Evolutionary conservation across 2,329 filamentous ascomycete species (phyloP), one percentile per base, ranked within the genome.

Genomic region (Amphichorda felina): DNA sequence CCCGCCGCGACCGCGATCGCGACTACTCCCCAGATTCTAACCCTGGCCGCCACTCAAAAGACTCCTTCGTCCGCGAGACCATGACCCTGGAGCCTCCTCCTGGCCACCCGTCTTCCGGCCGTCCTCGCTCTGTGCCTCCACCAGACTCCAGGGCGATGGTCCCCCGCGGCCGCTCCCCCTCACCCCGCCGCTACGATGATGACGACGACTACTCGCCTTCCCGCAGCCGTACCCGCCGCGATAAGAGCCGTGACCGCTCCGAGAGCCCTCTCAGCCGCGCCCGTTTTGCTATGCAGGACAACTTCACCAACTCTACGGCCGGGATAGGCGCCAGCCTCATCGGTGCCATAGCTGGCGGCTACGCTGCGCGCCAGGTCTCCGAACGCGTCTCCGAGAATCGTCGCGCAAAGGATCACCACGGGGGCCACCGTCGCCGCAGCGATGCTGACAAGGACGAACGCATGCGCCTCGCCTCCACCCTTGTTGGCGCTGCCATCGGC

Each of bases 401-500:
- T 39, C 46, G 50, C 43, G 16, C 33, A 7, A 8, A 14, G 22
- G 31, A 21, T 10, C 15, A 18, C 4, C 28, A 21, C 8, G 33
- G 42, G 30, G 47, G 39, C 19, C 32, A 36, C n/a, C 41, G 39
- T 9, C 40, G 49, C 22, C 50, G 50, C 33, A 48, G 47, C 17
- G 48, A 41, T 19, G 40, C 47, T 7, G 41, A 43, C 32, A 39
- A 44, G 4, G 50, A 51, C 30, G 41, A 52, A 11, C 47, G 53
- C 32, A 54, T 52, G n/a, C 50, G 50, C 21, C 47, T 52, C n/a
- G 48, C 72, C 13, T 64, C 66, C 4, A 71, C 70, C 8, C 52
- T 73, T 8, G 57, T 73, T 4, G 70, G 70, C 2, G 70, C 68
- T 2, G 65, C 70, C 4, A 68, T 70, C 1, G 70, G 68, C 3